Evolutionary conservation across 176 grass and related monocot genomes (phyloP).

Genomic region (Lolium perenne): DNA sequence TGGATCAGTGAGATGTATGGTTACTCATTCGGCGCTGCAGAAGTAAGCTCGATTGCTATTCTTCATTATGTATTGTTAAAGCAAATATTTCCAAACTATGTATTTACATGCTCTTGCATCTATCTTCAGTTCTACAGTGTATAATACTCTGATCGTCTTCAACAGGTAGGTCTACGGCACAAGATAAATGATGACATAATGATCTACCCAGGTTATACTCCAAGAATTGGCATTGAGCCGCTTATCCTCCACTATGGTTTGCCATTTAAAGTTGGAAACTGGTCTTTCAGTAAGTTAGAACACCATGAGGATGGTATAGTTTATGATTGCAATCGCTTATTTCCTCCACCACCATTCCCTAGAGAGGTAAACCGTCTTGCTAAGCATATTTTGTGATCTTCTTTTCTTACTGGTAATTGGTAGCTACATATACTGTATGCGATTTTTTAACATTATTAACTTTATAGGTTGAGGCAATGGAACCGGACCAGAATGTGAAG

Average conservation of each 20-base stretch:
- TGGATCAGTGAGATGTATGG: slow-evolving; percentile 99
- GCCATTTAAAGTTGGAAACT: slow-evolving; percentile 92
- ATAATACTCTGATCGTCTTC: slow-evolving; percentile 42
- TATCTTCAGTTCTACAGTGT: slow-evolving; percentile 43
- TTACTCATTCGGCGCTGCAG: slow-evolving; percentile 95
- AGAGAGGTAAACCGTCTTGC: slow-evolving; percentile 67
- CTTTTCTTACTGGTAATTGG: background rate
- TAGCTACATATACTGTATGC: background rate
- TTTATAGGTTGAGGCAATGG: slow-evolving; percentile 82
- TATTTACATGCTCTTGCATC: slow-evolving; percentile 20
- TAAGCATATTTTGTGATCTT: slow-evolving; percentile 21
- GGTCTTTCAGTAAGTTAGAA: slow-evolving; percentile 95
- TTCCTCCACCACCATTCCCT: slow-evolving; percentile 84
- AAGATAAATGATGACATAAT: slow-evolving; percentile 99
- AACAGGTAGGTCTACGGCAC: slow-evolving; percentile 87
- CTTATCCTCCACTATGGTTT: slow-evolving; percentile 96
- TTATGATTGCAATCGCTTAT: slow-evolving; percentile 93
- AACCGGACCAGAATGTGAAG: slow-evolving; percentile 74
- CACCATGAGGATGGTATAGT: slow-evolving; percentile 90
- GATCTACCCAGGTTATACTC: slow-evolving; percentile 97
- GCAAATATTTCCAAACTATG: slow-evolving; percentile 14
- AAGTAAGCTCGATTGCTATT: slow-evolving; percentile 69
- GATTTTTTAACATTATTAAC: slow-evolving; percentile 5
- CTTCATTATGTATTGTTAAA: slow-evolving; percentile 9
- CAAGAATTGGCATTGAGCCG: slow-evolving; percentile 75